Base-by-base conservation (phyloP, 768 basidiomycete species). In the Mycena galericulata region DNA sequence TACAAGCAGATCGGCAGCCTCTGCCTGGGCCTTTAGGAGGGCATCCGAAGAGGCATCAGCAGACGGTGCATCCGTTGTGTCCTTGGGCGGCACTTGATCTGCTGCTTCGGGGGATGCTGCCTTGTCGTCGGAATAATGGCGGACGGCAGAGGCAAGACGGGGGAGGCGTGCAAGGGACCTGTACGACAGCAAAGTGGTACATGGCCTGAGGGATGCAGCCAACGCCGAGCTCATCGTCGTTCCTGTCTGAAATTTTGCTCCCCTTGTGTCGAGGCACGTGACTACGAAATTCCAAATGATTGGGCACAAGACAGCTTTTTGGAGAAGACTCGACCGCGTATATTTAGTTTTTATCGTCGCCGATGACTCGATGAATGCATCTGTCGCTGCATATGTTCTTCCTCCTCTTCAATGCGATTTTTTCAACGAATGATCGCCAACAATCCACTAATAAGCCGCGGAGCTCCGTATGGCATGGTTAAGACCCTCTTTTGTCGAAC, bases 1-100 rank as follows among this genome's bases (percentile, higher is more conserved):
- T 74, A 96, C 95, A 69, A 90, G 94, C 68, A 96, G 84, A 79
- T 96, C 95, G n/a, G 87, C 82, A n/a, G 91, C 89, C 77, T 93
- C 92, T 27, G 83, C 87, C 77, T 94, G 93, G 71, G 89, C 89
- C 83, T 95, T 91, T 63, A 79, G 73, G 26, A 70, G 47, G 55
- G 82, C 72, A 62, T 83, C 79, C 59, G 77, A 60, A 24, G 57
- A 74, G 61, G 77, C 70, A 43, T 68, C 72, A 60, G 73, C 12
- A n/a, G 73, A 70, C 3, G 78, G 79, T 49, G 75, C 62, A 49
- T 79, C 79, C 32, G 54, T 26, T 14, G 49, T 38, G 55, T 70
- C 67, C 60, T 73, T 76, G 17, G 45, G 7, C 29, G 62, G 22
- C 17, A 60, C 67, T 55, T 59, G 54, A 14, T 59, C 60, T 47